Evolutionary conservation across 176 grass and related monocot genomes (phyloP).

Genomic region (Oropetium thomaeum): DNA sequence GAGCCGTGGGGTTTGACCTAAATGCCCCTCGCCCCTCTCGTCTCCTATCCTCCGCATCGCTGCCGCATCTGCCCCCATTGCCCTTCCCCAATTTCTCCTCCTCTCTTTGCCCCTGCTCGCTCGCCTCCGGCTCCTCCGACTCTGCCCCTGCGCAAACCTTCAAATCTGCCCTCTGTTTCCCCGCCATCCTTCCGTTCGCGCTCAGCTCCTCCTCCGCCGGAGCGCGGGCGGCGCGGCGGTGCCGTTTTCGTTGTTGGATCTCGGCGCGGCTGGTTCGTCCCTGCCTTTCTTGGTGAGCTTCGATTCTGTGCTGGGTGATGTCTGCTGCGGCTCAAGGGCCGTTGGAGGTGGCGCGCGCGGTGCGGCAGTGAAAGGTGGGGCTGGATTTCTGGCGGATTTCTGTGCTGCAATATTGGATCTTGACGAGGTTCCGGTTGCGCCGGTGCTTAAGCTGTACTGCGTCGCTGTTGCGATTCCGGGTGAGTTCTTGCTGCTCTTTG

Average conservation of each 20-base stretch:
- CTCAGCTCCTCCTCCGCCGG: neutral
- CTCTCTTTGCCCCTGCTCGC: conserved; percentile 22
- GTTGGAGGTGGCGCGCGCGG: neutral
- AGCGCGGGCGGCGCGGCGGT: neutral
- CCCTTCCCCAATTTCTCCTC: conserved; percentile 19
- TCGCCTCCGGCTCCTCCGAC: conserved; percentile 23
- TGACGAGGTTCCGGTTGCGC: neutral
- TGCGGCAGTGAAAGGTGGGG: neutral
- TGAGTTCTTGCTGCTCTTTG: neutral
- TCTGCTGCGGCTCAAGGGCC: neutral
- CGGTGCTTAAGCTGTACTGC: neutral
- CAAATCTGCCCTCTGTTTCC: conserved; percentile 22
- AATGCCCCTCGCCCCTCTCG: conserved; percentile 45
- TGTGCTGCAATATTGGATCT: neutral
- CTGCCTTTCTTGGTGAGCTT: neutral
- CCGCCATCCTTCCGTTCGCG: conserved; percentile 20
- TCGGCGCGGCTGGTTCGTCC: neutral
- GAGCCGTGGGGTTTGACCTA: conserved; percentile 46
- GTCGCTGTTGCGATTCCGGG: neutral
- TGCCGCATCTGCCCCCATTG: neutral
- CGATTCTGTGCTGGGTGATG: neutral
- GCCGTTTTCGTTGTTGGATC: neutral
- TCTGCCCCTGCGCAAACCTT: conserved; percentile 39
- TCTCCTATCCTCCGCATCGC: neutral
- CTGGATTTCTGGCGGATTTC: neutral